Base-by-base conservation (phyloP, 2,329 filamentous ascomycete genomes). In the Aspergillus persii region DNA sequence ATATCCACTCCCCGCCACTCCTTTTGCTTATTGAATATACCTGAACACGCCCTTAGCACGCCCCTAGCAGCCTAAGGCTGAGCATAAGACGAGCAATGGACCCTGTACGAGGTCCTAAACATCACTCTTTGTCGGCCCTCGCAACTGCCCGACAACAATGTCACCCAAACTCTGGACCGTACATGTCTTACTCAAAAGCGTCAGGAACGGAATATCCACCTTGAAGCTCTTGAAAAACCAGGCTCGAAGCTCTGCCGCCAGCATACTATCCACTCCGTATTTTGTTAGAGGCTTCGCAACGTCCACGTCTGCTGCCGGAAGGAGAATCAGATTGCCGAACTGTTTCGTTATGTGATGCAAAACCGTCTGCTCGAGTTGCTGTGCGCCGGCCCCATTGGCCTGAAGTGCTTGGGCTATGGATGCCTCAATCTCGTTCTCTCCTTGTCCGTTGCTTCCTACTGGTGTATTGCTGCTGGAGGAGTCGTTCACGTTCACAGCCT, bases 251-350 rank as follows among this genome's bases (percentile, higher is more conserved):
- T 71, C 68, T 3, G 66, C 61, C 8, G 63, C 67, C 30, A 70
- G 58, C 67, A 71, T 69, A 44, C 61, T 65, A 52, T 71, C 68
- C 56, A 71, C 46, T 8, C 66, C 69, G 18, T 61, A 66, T 2
- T 51, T 50, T 1, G 61, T 55, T 2, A 68, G 46, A 3, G 51
- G 36, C 3, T 48, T 49, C 15, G 27, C 31, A 1, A 36, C n/a
- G 15, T 58, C 48, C 4, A 63, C 18, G 3, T 47, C 46, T 3
- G 18, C 33, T 29, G 26, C 23, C 18, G 36, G 51, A 11, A 39
- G n/a, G 15, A 39, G 33, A 11, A 33, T 39, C 36, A 53, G 27
- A 12, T 36, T 36, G 5, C 31, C 50, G 12, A 36, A 31, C 33
- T 18, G 30, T 8, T 30, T 44, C 3, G 18, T 23, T 23, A 23